phyloP scores from a whole-genome alignment of 192 early-diverging fungal species.

The Umbelopsis sp. region DNA sequence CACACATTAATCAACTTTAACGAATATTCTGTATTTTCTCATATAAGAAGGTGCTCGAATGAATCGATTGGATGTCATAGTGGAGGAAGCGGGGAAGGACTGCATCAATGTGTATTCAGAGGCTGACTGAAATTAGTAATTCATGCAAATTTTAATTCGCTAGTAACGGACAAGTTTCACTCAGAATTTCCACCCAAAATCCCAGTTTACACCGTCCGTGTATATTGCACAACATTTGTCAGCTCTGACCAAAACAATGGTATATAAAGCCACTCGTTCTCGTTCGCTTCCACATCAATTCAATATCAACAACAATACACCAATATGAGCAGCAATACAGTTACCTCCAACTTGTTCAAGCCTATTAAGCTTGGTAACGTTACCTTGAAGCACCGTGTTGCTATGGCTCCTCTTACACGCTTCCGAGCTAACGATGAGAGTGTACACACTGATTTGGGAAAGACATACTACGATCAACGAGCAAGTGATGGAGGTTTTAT shows the following conservation, averaged over 20 bases:
- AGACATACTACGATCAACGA: conserved; percentile 27
- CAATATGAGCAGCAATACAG: neutral
- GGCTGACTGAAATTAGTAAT: too few species aligned
- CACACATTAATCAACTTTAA: too few species aligned
- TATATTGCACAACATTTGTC: neutral
- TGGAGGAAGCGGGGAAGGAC: too few species aligned
- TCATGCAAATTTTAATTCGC: too few species aligned
- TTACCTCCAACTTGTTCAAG: conserved; percentile 17
- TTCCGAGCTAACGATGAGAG: conserved; percentile 14
- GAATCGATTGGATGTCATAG: too few species aligned
- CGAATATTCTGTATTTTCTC: too few species aligned
- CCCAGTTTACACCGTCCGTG: too few species aligned
- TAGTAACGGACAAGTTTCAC: too few species aligned
- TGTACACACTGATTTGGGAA: conserved; percentile 13
- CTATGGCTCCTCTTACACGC: conserved; percentile 24
- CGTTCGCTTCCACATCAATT: neutral
- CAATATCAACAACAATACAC: neutral
- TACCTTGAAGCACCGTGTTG: conserved; percentile 19
- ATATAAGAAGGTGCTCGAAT: too few species aligned
- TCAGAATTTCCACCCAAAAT: too few species aligned
- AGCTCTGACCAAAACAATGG: neutral
- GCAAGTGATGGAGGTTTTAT: conserved; percentile 17
- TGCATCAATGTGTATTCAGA: too few species aligned
- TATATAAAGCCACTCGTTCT: neutral
- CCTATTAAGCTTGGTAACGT: conserved; percentile 24